phyloP scores from a whole-genome alignment of 192 early-diverging fungal genomes.

The Endogone sp. region DNA sequence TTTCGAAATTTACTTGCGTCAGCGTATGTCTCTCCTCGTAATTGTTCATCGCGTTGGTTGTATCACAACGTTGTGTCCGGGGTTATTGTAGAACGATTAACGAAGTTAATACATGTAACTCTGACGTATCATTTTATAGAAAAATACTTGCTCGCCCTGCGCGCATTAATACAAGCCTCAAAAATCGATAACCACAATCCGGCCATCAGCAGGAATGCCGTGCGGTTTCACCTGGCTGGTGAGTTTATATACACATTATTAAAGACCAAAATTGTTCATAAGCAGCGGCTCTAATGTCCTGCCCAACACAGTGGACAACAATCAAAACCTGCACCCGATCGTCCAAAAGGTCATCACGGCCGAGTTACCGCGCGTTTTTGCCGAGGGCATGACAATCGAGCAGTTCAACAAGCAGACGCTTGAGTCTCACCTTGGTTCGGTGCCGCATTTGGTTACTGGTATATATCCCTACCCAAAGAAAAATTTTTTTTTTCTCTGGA shows the following conservation, averaged over 20 bases:
- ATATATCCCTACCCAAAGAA: no score
- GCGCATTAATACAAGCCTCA: constrained; percentile 46
- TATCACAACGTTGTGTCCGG: background rate
- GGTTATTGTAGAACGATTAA: background rate
- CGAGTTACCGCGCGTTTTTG: constrained; percentile 2
- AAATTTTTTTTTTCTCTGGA: no score
- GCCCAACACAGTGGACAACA: background rate
- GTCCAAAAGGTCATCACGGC: constrained; percentile 8
- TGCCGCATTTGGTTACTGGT: constrained; percentile 13
- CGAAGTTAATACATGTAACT: no score
- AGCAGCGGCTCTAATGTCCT: no score
- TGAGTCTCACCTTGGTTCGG: constrained; percentile 5
- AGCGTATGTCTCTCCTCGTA: background rate
- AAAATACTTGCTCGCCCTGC: constrained; percentile 65
- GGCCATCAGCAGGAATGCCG: constrained; percentile 39
- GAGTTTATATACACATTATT: constrained; percentile 6
- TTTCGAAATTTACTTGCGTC: constrained; percentile 60
- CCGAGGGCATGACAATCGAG: background rate
- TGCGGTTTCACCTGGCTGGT: constrained; percentile 40
- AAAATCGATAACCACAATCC: constrained; percentile 39
- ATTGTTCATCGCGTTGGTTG: background rate
- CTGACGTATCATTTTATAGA: constrained; percentile 23
- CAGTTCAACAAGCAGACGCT: constrained; percentile 10
- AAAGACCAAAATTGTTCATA: background rate
- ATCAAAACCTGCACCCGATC: constrained; percentile 1